A percentile compares a stretch with the other conserved stretches of the same genome.
Evolutionary conservation across 352 stramenopile genomes (phyloP).

Genomic region (Globisporangium acanthophoron): DNA sequence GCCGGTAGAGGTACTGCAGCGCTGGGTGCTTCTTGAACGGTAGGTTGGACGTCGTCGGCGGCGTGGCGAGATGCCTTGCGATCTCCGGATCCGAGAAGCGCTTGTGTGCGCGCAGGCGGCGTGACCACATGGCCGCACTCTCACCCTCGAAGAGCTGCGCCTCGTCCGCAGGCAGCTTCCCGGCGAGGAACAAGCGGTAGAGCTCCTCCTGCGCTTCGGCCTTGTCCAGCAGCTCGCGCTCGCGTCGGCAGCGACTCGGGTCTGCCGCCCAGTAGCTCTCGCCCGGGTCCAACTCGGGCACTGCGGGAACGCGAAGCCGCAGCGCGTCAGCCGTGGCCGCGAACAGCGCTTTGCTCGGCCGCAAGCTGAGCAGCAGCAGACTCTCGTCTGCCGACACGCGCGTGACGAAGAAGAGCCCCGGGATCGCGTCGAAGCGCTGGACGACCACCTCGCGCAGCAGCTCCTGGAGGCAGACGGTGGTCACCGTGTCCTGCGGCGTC

Average conservation of each 20-base stretch:
- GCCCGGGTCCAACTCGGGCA: conserved; percentile 42
- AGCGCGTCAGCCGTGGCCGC: conserved; percentile 37
- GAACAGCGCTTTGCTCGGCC: conserved; percentile 38
- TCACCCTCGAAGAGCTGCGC: conserved; percentile 48
- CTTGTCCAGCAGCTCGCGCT: conserved; percentile 27
- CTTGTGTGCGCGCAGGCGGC: conserved; percentile 48
- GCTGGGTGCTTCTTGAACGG: conserved; percentile 43
- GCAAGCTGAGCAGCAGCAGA: conserved; percentile 44
- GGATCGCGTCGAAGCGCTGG: conserved; percentile 48
- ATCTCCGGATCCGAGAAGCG: conserved; percentile 21
- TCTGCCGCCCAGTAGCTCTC: conserved; percentile 28
- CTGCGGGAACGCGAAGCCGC: conserved; percentile 36
- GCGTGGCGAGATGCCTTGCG: conserved; percentile 11
- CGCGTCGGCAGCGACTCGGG: conserved; percentile 14
- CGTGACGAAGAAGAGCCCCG: conserved; percentile 34
- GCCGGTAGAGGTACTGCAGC: conserved; percentile 62
- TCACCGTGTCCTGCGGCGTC: conserved; percentile 39
- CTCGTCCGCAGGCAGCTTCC: conserved; percentile 51
- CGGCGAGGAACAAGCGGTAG: conserved; percentile 62
- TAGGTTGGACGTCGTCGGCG: conserved; percentile 24
- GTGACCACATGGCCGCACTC: conserved; percentile 51
- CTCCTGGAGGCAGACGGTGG: conserved; percentile 47
- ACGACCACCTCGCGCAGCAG: conserved; percentile 65
- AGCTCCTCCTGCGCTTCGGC: conserved; percentile 57
- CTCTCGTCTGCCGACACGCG: conserved; percentile 18